Percentiles rank a stretch among this genome's conserved stretches.
phyloP scores from a whole-genome alignment of 2,329 filamentous ascomycete genomes.

The Aspergillus sojae region DNA sequence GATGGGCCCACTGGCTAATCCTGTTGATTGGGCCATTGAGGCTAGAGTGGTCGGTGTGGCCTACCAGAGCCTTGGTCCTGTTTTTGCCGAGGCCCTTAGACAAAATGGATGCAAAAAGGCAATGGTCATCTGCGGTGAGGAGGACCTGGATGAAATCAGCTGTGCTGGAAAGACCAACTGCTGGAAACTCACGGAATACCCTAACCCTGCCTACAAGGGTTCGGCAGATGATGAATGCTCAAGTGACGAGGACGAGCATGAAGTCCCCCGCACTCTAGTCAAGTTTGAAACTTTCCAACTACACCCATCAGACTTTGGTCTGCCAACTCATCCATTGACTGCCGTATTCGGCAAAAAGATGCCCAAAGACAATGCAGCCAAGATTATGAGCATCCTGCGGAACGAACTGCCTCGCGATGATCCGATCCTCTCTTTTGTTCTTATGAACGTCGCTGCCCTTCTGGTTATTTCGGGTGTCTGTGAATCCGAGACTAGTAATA shows the following conservation, averaged over 20 bases:
- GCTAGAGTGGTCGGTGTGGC: slow-evolving; percentile 93
- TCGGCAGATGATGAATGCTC: slow-evolving; percentile 48
- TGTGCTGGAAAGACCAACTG: slow-evolving; percentile 87
- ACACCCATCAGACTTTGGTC: slow-evolving; percentile 82
- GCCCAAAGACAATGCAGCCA: slow-evolving; percentile 83
- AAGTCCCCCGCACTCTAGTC: slow-evolving; percentile 45
- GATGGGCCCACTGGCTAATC: slow-evolving; percentile 88
- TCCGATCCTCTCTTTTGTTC: slow-evolving; percentile 87
- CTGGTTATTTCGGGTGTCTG: slow-evolving; percentile 85
- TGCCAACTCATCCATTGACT: slow-evolving; percentile 71
- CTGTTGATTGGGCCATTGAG: slow-evolving; percentile 81
- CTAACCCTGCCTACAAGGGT: slow-evolving; percentile 47
- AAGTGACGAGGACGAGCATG: slow-evolving; percentile 41
- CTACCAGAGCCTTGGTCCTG: slow-evolving; percentile 79
- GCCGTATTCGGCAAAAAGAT: slow-evolving; percentile 83
- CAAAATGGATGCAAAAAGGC: slow-evolving; percentile 79
- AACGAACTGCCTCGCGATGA: slow-evolving; percentile 74
- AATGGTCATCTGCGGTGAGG: slow-evolving; percentile 87
- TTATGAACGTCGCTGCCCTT: slow-evolving; percentile 89
- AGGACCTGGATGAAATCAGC: slow-evolving; percentile 93
- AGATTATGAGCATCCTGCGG: slow-evolving; percentile 74
- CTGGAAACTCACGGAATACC: slow-evolving; percentile 71
- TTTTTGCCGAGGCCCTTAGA: slow-evolving; percentile 83
- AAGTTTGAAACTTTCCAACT: slow-evolving; percentile 77
- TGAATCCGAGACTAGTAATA: slow-evolving; percentile 76